phyloP scores from a whole-genome alignment of 306 rosid species.

The Ormosia semicastrata region DNA sequence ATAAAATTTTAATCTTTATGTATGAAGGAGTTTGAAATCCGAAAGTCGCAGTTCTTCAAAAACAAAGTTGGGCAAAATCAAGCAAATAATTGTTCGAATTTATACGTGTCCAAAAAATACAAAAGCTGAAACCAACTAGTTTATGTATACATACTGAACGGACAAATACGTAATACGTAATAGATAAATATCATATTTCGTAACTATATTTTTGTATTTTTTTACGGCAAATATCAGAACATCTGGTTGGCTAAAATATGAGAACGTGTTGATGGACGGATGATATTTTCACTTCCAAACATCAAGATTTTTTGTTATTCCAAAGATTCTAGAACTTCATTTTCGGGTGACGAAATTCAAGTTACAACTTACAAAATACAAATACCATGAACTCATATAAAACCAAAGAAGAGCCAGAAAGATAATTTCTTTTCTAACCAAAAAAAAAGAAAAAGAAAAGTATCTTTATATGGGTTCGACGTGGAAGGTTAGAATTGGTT shows the following conservation, averaged over 20 bases:
- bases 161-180: background rate
- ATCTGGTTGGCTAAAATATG: constrained; percentile 8
- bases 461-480: constrained; percentile 30
- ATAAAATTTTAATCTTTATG: no score
- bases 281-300: constrained; percentile 26
- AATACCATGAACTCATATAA: background rate
- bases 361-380: background rate
- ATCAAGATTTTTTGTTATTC: constrained; percentile 19
- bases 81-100: no score
- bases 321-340: background rate
- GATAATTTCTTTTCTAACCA: background rate
- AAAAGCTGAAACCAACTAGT: background rate
- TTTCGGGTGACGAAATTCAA: background rate
- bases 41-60: no score
- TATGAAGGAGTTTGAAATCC: no score
- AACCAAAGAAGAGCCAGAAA: constrained; percentile 1
- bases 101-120: background rate
- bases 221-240: constrained; percentile 21
- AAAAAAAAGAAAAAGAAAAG: background rate
- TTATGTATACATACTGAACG: background rate
- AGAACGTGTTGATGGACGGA: background rate
- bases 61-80: no score
- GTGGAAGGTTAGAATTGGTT: constrained; percentile 49
- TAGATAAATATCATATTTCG: background rate
- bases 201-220: constrained; percentile 1